Evolutionary conservation across 2,329 filamentous ascomycete genomes (phyloP).

Genomic region (Calonectria honghensis): DNA sequence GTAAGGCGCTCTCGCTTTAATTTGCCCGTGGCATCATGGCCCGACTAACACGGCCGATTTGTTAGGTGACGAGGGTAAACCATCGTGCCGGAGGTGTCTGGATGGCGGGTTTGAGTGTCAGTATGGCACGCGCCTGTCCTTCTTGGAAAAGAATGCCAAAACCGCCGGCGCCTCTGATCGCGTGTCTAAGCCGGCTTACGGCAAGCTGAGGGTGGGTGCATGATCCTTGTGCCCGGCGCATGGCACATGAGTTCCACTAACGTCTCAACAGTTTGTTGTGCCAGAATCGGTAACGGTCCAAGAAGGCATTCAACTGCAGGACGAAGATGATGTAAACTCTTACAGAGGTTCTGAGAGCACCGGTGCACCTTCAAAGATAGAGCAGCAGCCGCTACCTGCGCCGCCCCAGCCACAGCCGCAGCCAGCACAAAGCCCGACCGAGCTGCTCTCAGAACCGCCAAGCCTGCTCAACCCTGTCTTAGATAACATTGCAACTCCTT

Average conservation of each 20-base stretch:
- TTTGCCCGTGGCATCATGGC: constrained; percentile 16
- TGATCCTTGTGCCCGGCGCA: constrained; percentile 23
- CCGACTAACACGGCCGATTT: constrained; percentile 29
- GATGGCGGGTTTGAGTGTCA: constrained; percentile 68
- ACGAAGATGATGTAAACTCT: constrained; percentile 26
- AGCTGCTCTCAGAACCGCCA: constrained; percentile 20
- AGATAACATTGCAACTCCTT: constrained; percentile 36
- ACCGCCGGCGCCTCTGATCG: constrained; percentile 56
- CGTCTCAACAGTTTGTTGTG: constrained; percentile 46
- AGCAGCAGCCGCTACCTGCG: constrained; percentile 23
- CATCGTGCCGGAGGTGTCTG: constrained; percentile 68
- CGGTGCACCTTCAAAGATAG: constrained; percentile 25
- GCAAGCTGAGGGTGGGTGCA: constrained; percentile 47
- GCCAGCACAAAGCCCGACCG: constrained; percentile 20
- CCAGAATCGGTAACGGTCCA: constrained; percentile 44
- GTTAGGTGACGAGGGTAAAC: constrained; percentile 70
- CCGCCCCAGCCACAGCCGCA: constrained; percentile 3
- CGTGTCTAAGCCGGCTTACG: constrained; percentile 48
- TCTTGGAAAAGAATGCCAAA: constrained; percentile 69
- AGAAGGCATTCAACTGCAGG: constrained; percentile 36
- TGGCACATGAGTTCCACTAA: constrained; percentile 25
- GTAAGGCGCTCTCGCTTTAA: constrained; percentile 55
- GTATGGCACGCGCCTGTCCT: constrained; percentile 68
- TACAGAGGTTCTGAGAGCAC: constrained; percentile 28
- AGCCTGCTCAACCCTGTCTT: constrained; percentile 35